Conservation (phyloP, 306 rosid species). For the Inga oerstediana region DNA sequence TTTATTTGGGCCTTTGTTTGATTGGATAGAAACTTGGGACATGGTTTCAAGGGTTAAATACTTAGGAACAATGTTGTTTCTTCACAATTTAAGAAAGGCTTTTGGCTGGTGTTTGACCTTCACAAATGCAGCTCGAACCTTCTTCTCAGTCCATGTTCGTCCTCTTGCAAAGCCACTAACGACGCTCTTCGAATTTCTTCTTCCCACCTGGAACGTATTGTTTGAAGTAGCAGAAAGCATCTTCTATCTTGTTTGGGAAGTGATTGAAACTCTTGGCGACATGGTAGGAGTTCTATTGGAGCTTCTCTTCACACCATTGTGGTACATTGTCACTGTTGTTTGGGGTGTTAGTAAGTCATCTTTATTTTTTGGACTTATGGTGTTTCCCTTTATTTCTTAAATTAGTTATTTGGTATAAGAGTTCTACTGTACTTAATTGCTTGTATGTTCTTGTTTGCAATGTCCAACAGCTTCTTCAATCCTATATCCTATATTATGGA, state of each 20-base stretch:
- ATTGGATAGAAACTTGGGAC: constrained; percentile 97
- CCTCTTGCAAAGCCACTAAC: constrained; percentile 63
- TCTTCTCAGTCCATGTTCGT: constrained; percentile 68
- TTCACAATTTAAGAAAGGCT: constrained; percentile 86
- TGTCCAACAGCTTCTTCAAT: constrained; percentile 62
- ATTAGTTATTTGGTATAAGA: constrained; percentile 4
- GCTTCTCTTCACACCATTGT: constrained; percentile 66
- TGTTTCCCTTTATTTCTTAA: background rate
- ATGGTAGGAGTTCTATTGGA: constrained; percentile 60
- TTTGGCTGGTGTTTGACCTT: constrained; percentile 75
- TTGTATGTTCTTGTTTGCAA: constrained; percentile 27
- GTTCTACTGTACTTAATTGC: constrained; percentile 12
- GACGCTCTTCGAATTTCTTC: constrained; percentile 64
- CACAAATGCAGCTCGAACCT: constrained; percentile 57
- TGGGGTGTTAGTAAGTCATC: constrained; percentile 76
- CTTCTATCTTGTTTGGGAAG: constrained; percentile 60
- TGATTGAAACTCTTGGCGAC: constrained; percentile 51
- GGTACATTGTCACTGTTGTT: constrained; percentile 53
- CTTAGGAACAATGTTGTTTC: constrained; percentile 95
- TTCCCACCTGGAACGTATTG: constrained; percentile 60
- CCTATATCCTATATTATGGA: constrained; percentile 69
- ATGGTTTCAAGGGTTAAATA: constrained; percentile 93
- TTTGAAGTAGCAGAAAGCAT: constrained; percentile 55
- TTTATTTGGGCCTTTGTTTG: constrained; percentile 87
- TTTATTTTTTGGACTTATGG: constrained; percentile 28